phyloP scores from a whole-genome alignment of 331 rosid genomes.

The Prunus yedoensis region DNA sequence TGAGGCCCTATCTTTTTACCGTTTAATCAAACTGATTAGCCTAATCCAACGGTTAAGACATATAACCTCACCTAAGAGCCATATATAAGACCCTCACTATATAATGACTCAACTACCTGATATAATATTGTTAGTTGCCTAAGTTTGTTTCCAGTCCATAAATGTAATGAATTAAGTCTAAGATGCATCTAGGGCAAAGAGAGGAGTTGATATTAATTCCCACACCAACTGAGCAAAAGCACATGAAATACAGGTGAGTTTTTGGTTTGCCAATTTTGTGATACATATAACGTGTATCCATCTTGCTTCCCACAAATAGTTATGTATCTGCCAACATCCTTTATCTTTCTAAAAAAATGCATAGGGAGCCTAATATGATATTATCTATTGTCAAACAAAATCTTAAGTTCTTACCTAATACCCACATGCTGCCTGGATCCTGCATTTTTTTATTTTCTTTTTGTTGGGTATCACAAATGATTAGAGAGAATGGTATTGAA shows the following conservation, averaged over 20 bases:
- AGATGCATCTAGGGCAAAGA: background rate
- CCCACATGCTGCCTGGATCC: background rate
- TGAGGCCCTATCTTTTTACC: too few relatives aligned
- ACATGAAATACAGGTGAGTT: conserved; percentile 7
- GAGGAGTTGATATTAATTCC: background rate
- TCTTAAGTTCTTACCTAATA: conserved; percentile 9
- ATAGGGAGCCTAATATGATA: background rate
- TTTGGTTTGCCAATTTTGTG: background rate
- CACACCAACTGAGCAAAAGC: conserved; percentile 11
- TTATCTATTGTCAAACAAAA: conserved; percentile 10
- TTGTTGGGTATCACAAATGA: background rate
- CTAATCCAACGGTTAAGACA: too few relatives aligned
- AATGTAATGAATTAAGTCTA: background rate
- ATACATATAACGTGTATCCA: background rate
- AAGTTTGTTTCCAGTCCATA: background rate
- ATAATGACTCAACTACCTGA: too few relatives aligned
- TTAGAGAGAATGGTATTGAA: background rate
- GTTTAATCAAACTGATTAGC: too few relatives aligned
- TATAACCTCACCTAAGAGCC: accelerated
- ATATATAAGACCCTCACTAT: too few relatives aligned
- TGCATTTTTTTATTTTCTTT: background rate
- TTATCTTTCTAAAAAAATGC: background rate
- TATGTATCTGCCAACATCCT: background rate
- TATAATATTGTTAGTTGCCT: background rate
- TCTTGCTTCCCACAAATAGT: background rate